Percentiles rank a stretch among this genome's conserved stretches.
phyloP scores from a whole-genome alignment of 441 rosid species.

The Gossypium gossypioides region DNA sequence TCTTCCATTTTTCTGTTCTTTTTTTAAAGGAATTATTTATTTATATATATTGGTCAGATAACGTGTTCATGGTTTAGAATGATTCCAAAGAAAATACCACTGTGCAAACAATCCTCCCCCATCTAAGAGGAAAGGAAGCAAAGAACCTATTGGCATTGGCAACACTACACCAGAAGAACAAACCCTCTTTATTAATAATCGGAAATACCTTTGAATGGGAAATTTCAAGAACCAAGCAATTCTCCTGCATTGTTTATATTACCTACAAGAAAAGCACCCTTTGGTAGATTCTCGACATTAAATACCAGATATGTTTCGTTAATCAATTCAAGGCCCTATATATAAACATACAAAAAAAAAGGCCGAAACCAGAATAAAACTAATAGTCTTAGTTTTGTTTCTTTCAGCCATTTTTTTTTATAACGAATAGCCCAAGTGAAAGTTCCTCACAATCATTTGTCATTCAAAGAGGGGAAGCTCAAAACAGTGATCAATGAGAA shows the following conservation, averaged over 20 bases:
- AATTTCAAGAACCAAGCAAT: slow-evolving; percentile 13
- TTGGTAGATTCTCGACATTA: neutral
- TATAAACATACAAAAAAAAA: neutral
- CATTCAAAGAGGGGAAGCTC: neutral
- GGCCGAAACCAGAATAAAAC: neutral
- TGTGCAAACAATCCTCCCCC: neutral
- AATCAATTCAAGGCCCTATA: neutral
- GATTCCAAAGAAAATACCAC: neutral
- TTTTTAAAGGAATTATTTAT: neutral
- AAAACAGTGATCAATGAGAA: neutral
- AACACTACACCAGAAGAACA: neutral
- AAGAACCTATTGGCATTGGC: neutral
- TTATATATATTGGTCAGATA: neutral
- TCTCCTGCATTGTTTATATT: slow-evolving; percentile 15
- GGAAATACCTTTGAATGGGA: neutral
- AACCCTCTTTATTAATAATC: neutral
- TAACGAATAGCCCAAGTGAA: neutral
- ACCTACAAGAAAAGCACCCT: slow-evolving; percentile 15
- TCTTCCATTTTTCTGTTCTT: neutral
- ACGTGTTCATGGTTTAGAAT: neutral
- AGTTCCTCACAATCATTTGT: slow-evolving; percentile 5
- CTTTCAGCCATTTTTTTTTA: neutral
- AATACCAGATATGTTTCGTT: neutral
- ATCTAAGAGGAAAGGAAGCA: neutral
- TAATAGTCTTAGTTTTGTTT: neutral